Base-by-base conservation (phyloP, 768 basidiomycete species). In the Xanthoconium purpureum region DNA sequence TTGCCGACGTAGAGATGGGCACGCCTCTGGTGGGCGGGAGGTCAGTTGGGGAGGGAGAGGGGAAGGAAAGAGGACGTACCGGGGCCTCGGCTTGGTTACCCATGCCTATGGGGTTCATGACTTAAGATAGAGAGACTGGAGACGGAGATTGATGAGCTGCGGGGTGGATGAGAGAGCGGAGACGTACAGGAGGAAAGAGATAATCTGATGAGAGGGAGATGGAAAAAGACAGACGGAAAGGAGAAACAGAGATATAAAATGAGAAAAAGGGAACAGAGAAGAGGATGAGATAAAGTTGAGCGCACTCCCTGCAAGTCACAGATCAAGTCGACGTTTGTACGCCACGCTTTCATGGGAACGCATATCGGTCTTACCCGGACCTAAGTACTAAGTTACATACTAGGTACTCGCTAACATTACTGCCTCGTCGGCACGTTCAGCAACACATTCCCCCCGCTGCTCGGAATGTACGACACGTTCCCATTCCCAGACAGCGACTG, bases 1-100 rank as follows among this genome's bases (percentile, higher is more conserved):
- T 98, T 98, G 60, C 97, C 97, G 74, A 99, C 92, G 73, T 99
- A 99, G 66, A 99, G 88, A 79, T 99, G 97, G 63, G 97, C 95
- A 65, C 94, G 84, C 74, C 90, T 83, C 89, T 91, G 73, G 49
- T 53, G 63, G 54, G 57, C 42, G 56, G 55, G 56, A 44, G 39
- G 54, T 53, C 33, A 56, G 45, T 18, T 0, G 14, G 30, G 42
- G 33, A 33, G 36, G 14, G 4, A 17, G 5, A 15, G 33, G n/a
- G 30, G 30, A 28, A 12, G 6, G 9, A 9, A 10, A 38, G 40
- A 12, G 47, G 50, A 80, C 85, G 66, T 74, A 91, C 88, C 73
- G 88, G 85, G 71, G 89, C 87, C 76, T 91, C 89, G 66, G 88
- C 87, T 47, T 82, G 72, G 69, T 78, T 68, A 68, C 79, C 77